These are phyloP conservation scores for Furcasterigmium sp. DNA, from an alignment of 2,329 filamentous ascomycete species.

Conservation along the genomic window DNA sequence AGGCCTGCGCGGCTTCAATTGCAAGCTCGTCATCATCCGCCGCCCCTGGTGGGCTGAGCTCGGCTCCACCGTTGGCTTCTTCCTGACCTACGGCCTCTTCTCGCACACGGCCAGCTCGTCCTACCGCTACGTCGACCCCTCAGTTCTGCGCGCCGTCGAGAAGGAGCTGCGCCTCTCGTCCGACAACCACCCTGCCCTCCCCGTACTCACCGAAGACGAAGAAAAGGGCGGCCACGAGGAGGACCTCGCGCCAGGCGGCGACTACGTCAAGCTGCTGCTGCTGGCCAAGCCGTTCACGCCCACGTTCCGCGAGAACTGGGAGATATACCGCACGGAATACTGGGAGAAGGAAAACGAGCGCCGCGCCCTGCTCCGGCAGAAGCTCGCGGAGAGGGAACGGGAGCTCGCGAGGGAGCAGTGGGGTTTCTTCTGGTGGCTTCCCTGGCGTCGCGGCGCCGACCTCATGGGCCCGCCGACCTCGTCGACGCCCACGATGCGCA, in stretches of 20 bases:
- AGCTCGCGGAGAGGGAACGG: slow-evolving; percentile 63
- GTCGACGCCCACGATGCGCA: slow-evolving; percentile 29
- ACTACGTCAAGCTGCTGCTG: slow-evolving; percentile 85
- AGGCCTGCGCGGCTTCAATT: slow-evolving; percentile 87
- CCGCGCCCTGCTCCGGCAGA: slow-evolving; percentile 64
- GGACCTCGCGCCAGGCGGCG: slow-evolving; percentile 82
- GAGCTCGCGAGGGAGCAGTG: slow-evolving; percentile 63
- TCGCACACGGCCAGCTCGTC: slow-evolving; percentile 62
- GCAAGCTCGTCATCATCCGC: slow-evolving; percentile 87
- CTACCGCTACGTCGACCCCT: slow-evolving; percentile 72
- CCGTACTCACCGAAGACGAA: slow-evolving; percentile 44
- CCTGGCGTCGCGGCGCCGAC: slow-evolving; percentile 47
- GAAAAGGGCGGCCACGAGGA: slow-evolving; percentile 73
- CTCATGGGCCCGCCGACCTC: slow-evolving; percentile 10
- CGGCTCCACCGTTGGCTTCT: slow-evolving; percentile 66
- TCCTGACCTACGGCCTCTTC: slow-evolving; percentile 71
- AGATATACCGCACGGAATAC: slow-evolving; percentile 87
- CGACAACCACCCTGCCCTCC: slow-evolving; percentile 34
- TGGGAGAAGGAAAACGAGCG: slow-evolving; percentile 97
- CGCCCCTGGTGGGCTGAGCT: slow-evolving; percentile 77
- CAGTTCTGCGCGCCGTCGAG: slow-evolving; percentile 54
- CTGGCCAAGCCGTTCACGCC: slow-evolving; percentile 93
- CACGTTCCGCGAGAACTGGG: slow-evolving; percentile 95
- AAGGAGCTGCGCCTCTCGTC: slow-evolving; percentile 46
- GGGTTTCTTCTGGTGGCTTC: slow-evolving; percentile 82